Evolutionary conservation across 306 rosid genomes (phyloP), one percentile per base, ranked within the genome.

Genomic region (Trifolium pratense): DNA sequence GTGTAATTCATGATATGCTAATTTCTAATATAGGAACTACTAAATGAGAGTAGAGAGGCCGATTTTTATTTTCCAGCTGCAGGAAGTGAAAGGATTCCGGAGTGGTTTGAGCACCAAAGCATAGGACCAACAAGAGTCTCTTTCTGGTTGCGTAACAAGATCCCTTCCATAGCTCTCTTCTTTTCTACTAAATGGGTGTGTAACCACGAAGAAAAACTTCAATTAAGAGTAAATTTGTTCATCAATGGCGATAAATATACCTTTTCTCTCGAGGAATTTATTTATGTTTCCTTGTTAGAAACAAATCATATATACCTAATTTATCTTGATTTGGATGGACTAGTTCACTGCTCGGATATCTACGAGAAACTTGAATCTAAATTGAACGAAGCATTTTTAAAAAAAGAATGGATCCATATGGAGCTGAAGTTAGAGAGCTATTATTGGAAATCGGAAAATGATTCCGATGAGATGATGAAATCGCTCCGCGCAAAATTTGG

Each of bases 61-160:
- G 2, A 3, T 0, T 42, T 36, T 18, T 0, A 1, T 53, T 53
- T 75, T 25, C 29, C 29, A 25, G 29, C 29, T 6, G 13, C 29
- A 2, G 71, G 55, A 63, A 3, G 4, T 10, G 7, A 2, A 6
- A 64, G 15, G 65, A 36, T 75, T 32, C 80, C 70, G 0, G 10
- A 58, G 4, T 77, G 71, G 75, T 46, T 77, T 0, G 15, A 69
- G 36, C 34, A 49, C 8, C 46, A 12, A 21, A 32, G 9, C 29
- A 29, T 5, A 0, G 70, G 25, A 6, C 9, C 23, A 2, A 17
- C 45, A 8, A 25, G 29, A 25, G 15, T 20, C 17, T 68, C 75
- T 14, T 77, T 77, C 23, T 69, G 76, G 75, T 60, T 77, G 49
- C 66, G 71, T 15, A 3, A 39, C 15, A 12, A 12, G 43, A 39